These are phyloP conservation scores for Malus hybrid DNA, from an alignment of 331 rosid genomes.

Conservation along the genomic window DNA sequence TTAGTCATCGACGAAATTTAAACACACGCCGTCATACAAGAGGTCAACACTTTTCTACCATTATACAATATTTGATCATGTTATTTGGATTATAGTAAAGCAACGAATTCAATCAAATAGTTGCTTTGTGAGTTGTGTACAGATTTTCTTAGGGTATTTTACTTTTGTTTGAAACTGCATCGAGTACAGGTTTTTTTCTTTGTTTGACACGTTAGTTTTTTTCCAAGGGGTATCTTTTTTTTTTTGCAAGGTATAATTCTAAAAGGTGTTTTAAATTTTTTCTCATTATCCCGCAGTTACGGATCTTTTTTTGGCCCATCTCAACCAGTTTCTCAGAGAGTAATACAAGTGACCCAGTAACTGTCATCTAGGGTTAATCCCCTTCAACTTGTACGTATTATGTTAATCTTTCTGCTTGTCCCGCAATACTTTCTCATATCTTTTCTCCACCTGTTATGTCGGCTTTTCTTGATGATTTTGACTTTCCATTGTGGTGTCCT, in stretches of 20 bases:
- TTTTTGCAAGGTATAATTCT: neutral
- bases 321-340: conserved; percentile 75
- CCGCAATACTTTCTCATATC: too few relatives aligned
- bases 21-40: too few relatives aligned
- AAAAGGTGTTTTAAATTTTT: conserved; percentile 5
- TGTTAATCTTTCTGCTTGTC: too few relatives aligned
- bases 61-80: neutral
- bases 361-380: conserved; percentile 29
- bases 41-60: too few relatives aligned
- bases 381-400: too few relatives aligned
- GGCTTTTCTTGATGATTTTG: too few relatives aligned
- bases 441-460: too few relatives aligned
- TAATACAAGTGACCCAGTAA: conserved; percentile 74
- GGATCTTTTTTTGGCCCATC: conserved; percentile 92
- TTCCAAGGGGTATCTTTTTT: neutral
- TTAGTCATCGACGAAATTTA: too few relatives aligned
- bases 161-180: too few relatives aligned
- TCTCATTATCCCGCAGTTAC: conserved; percentile 44
- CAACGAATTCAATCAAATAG: neutral
- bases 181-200: neutral
- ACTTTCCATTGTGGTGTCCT: too few relatives aligned
- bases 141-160: neutral
- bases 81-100: neutral
- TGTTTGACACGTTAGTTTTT: neutral
- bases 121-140: neutral